Evolutionary conservation across 2,329 filamentous ascomycete species (phyloP).

Genomic region (Venturia pyrina): DNA sequence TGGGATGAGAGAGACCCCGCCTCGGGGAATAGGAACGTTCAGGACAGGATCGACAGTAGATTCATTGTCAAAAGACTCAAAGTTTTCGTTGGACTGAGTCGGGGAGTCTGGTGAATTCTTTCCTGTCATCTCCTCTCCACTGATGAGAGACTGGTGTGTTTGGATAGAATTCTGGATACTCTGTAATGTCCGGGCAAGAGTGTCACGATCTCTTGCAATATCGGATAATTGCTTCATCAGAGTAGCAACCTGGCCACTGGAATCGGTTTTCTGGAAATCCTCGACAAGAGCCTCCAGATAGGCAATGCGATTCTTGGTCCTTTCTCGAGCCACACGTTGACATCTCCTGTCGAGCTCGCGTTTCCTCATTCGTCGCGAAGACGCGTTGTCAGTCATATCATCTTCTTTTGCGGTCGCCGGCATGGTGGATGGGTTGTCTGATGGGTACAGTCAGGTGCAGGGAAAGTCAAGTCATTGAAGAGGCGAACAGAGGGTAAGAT

Average conservation of each 20-base stretch:
- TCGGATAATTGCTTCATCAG: conserved; percentile 12
- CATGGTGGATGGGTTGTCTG: not conserved
- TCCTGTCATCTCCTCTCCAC: not conserved
- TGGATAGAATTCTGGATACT: conserved; percentile 10
- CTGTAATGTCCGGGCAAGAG: conserved; percentile 5
- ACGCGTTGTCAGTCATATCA: not conserved
- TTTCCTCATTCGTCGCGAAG: conserved; percentile 11
- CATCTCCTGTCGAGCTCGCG: conserved; percentile 11
- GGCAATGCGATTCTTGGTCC: conserved; percentile 13
- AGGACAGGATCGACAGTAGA: not conserved
- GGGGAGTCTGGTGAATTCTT: not conserved
- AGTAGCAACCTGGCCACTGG: conserved; percentile 10
- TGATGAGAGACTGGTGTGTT: not conserved
- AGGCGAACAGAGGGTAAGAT: no score
- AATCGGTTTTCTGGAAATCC: conserved; percentile 11
- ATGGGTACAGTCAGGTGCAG: no score
- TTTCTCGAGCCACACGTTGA: conserved; percentile 12
- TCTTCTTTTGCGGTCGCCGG: not conserved
- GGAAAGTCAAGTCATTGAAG: no score
- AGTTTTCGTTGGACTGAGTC: not conserved
- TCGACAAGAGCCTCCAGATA: conserved; percentile 14
- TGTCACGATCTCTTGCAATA: conserved; percentile 6
- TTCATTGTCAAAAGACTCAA: not conserved
- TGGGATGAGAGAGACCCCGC: not conserved
- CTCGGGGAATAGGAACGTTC: not conserved